Base-by-base conservation (phyloP, 2,329 filamentous ascomycete genomes). In the Fusarium nanum region DNA sequence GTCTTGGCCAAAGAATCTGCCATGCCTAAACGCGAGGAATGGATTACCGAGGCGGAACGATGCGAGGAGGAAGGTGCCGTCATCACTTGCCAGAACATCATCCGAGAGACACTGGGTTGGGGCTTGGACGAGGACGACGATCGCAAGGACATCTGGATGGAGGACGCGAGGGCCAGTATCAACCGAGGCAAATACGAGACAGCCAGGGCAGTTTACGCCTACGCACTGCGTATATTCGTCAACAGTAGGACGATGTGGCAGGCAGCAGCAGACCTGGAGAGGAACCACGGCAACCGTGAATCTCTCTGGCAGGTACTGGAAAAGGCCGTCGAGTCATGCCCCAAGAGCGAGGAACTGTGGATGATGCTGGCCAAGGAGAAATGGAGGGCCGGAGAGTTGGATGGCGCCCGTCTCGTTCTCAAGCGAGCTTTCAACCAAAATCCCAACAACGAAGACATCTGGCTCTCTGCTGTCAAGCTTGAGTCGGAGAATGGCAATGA, bases 11-110 rank as follows among this genome's bases (percentile, higher is more conserved):
- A 94, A 75, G 94, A 97, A 76, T 94, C 93, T 28, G 95, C 96
- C 13, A 99, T 99, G 97, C 88, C 96, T 41, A 97, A 97, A 80
- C 91, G 97, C 42, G 96, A 99, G 78, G 94, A 98, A 73, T 99
- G 96, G 96, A 97, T 99, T 56, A 86, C 88, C 7, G 94, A 98
- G 79, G 97, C 96, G 0, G 96, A 99, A 79, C 92, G 92, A 69
- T 98, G 95, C 77, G 96, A 99, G 80, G 91, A 93, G 60, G 96
- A 98, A 78, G 94, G 93, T 9, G 94, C 94, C 18, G 85, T 92
- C 13, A 84, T 94, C 44, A 98, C 96, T 1, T 97, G 94, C 76
- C 91, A 91, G 67, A 91, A 93, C 49, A 98, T 99, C 71, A 91
- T 99, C 71, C 90, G 92, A 48, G 94, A 98, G 77, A 99, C 96